Conservation (phyloP, 1,284 basidiomycete species). For the Vanrija humicola region DNA sequence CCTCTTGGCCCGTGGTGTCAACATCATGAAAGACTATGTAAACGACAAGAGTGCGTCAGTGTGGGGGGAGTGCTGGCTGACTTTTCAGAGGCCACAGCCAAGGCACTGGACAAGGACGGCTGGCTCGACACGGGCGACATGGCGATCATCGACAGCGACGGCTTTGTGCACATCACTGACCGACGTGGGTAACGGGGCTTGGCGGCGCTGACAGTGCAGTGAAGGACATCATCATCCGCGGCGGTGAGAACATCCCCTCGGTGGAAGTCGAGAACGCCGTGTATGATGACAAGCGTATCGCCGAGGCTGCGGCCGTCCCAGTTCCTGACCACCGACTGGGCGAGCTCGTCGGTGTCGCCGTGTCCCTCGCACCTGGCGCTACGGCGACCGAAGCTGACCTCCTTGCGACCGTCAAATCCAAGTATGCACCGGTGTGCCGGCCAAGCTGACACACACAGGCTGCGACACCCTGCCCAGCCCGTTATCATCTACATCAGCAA, state of each 20-base stretch:
- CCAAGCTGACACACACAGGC: background rate
- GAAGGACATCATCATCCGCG: constrained; percentile 41
- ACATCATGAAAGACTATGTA: constrained; percentile 42
- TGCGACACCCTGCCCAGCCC: constrained; percentile 26
- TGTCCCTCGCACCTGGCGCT: constrained; percentile 22
- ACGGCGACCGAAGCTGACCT: constrained; percentile 7
- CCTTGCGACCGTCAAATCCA: constrained; percentile 7
- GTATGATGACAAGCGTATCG: constrained; percentile 28
- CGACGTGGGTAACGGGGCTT: constrained; percentile 4
- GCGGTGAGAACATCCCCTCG: constrained; percentile 41
- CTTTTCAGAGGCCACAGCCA: constrained; percentile 21
- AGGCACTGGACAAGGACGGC: constrained; percentile 31
- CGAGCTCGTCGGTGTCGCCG: constrained; percentile 36
- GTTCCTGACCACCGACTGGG: constrained; percentile 35
- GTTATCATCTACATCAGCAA: constrained; percentile 21
- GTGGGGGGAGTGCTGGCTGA: background rate
- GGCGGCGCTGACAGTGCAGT: constrained; percentile 6
- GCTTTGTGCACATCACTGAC: constrained; percentile 36
- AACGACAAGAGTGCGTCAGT: constrained; percentile 24
- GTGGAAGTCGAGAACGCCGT: constrained; percentile 41
- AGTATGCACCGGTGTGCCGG: constrained; percentile 3
- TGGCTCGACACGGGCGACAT: constrained; percentile 40
- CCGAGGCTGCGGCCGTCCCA: constrained; percentile 36
- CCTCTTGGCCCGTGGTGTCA: constrained; percentile 31
- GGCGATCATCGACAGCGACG: constrained; percentile 29